A percentile compares a stretch with the other conserved stretches of the same genome.
These are phyloP conservation scores for Trichothecium roseum DNA, from an alignment of 2,329 filamentous ascomycete species.

Conservation along the genomic window DNA sequence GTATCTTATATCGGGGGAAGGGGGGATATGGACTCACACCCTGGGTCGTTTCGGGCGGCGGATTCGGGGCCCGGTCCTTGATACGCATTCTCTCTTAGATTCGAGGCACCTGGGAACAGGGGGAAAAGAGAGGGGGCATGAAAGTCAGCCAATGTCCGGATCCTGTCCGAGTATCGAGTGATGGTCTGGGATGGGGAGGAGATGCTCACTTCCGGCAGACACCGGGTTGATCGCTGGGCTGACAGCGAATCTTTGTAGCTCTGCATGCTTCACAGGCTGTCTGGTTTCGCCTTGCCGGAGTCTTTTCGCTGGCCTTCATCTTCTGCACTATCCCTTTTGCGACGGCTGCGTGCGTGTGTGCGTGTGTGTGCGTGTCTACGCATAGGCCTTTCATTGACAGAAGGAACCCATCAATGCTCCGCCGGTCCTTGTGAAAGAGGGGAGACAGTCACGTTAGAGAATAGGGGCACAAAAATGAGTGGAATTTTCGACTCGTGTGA, in stretches of 20 bases:
- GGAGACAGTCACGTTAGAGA: too few relatives aligned
- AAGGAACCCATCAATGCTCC: too few relatives aligned
- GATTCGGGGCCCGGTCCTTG: conserved; percentile 38
- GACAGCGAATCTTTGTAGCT: conserved; percentile 42
- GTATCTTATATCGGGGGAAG: neutral
- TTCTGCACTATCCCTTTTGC: neutral
- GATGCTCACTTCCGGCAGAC: conserved; percentile 39
- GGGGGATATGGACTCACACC: conserved; percentile 21
- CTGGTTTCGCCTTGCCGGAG: conserved; percentile 2
- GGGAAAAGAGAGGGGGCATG: neutral
- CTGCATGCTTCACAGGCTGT: conserved; percentile 44
- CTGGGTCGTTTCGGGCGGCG: conserved; percentile 32
- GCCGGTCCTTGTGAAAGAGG: too few relatives aligned
- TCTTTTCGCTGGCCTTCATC: neutral
- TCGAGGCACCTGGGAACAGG: conserved; percentile 32
- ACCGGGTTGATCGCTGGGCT: conserved; percentile 32
- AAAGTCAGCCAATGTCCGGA: neutral
- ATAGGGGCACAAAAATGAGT: too few relatives aligned
- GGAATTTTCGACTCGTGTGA: neutral
- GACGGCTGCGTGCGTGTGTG: neutral
- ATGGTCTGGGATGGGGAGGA: neutral
- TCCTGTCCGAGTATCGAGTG: conserved; percentile 1
- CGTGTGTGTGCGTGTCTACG: neutral
- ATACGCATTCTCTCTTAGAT: conserved; percentile 43
- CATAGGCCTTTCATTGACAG: too few relatives aligned